phyloP scores from a whole-genome alignment of 2,329 filamentous ascomycete genomes.

The Thielaviopsis populi region DNA sequence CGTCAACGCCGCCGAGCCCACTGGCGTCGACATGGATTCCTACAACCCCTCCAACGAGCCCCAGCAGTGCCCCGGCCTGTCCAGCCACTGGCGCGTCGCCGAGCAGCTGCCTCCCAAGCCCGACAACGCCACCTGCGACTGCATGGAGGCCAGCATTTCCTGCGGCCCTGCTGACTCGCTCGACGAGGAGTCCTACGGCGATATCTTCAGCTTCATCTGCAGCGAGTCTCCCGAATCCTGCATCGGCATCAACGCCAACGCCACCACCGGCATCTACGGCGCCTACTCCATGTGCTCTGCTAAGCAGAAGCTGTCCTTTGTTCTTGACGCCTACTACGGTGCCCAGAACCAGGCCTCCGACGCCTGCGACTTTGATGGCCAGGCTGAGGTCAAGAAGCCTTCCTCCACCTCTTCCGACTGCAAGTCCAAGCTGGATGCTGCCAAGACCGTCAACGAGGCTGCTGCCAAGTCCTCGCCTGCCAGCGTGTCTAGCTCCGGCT shows the following conservation, averaged over 20 bases:
- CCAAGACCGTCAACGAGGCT: constrained; percentile 40
- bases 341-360: constrained; percentile 35
- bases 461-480: constrained; percentile 24
- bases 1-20: constrained; percentile 52
- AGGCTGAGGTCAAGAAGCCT: constrained; percentile 40
- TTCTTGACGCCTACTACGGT: constrained; percentile 58
- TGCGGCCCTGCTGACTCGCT: constrained; percentile 52
- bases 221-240: constrained; percentile 42
- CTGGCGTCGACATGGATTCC: constrained; percentile 44
- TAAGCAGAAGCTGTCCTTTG: constrained; percentile 57
- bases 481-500: neutral
- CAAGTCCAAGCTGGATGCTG: constrained; percentile 42
- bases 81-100: constrained; percentile 50
- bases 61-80: constrained; percentile 49
- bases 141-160: constrained; percentile 61
- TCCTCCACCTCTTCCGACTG: constrained; percentile 38
- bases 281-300: constrained; percentile 63
- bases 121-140: constrained; percentile 64
- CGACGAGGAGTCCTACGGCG: constrained; percentile 41
- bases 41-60: constrained; percentile 65
- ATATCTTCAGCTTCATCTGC: constrained; percentile 63
- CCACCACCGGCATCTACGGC: constrained; percentile 54
- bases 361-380: constrained; percentile 59
- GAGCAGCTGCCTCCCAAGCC: constrained; percentile 66
- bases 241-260: constrained; percentile 52